A percentile compares a stretch with the other conserved stretches of the same genome.
Evolutionary conservation across 805 yeast genomes (phyloP).

Genomic region (Maudiozyma pseudohumilis): DNA sequence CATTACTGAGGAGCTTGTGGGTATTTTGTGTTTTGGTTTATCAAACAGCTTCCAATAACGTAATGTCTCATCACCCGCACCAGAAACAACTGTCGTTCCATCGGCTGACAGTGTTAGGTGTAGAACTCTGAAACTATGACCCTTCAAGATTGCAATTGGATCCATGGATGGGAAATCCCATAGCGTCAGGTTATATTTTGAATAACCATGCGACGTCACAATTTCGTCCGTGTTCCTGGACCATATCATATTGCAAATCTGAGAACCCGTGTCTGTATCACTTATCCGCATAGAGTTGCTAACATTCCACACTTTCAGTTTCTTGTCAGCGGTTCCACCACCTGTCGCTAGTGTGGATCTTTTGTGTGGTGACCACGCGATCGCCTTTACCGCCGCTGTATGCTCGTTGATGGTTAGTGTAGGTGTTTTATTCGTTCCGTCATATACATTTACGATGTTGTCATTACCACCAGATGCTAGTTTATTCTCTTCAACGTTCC

Average conservation of each 20-base stretch:
- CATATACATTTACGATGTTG: slow-evolving; percentile 78
- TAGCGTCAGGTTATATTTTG: slow-evolving; percentile 78
- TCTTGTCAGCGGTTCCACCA: slow-evolving; percentile 92
- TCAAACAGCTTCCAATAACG: slow-evolving; percentile 94
- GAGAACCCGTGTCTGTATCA: slow-evolving; percentile 92
- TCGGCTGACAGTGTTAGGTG: slow-evolving; percentile 88
- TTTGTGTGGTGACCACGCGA: slow-evolving; percentile 97
- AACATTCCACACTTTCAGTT: slow-evolving; percentile 88
- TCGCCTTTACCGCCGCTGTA: slow-evolving; percentile 90
- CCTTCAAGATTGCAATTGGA: slow-evolving; percentile 86
- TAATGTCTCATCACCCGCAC: slow-evolving; percentile 96
- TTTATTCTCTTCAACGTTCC: slow-evolving; percentile 88
- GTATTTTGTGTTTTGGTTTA: slow-evolving; percentile 49
- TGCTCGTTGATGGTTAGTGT: slow-evolving; percentile 70
- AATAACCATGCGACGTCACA: slow-evolving; percentile 91
- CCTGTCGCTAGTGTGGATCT: slow-evolving; percentile 90
- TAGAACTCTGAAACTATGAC: slow-evolving; percentile 86
- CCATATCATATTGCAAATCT: slow-evolving; percentile 92
- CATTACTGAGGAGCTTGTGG: slow-evolving; percentile 48
- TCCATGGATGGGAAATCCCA: slow-evolving; percentile 93
- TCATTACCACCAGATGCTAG: slow-evolving; percentile 96
- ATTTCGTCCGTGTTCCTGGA: slow-evolving; percentile 84
- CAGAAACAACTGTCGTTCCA: slow-evolving; percentile 93
- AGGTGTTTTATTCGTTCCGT: slow-evolving; percentile 58
- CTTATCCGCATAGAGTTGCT: slow-evolving; percentile 60